A percentile compares a stretch with the other conserved stretches of the same genome.
phyloP scores from a whole-genome alignment of 2,329 filamentous ascomycete genomes.

The Laburnicola sp. region DNA sequence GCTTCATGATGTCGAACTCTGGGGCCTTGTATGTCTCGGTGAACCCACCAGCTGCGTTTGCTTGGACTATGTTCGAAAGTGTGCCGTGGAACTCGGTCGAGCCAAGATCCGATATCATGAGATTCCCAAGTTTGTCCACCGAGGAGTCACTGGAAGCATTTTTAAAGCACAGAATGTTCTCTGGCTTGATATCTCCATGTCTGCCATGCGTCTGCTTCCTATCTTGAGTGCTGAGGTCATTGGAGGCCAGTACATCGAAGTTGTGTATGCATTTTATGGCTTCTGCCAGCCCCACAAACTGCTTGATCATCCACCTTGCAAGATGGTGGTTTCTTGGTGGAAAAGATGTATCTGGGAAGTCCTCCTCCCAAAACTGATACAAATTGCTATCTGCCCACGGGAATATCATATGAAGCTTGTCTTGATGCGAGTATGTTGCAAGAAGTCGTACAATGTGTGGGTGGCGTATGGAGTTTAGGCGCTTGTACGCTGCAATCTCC shows the following conservation, averaged over 20 bases:
- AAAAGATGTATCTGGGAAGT: neutral
- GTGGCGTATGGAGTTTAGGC: slow-evolving; percentile 1
- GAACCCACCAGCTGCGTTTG: neutral
- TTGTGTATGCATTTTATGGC: slow-evolving; percentile 7
- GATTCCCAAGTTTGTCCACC: too few species aligned
- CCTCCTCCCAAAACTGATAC: slow-evolving; percentile 8
- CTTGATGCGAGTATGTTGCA: slow-evolving; percentile 1
- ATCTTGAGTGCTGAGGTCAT: neutral
- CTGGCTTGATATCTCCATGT: neutral
- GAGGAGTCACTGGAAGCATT: too few species aligned
- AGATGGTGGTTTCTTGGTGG: neutral
- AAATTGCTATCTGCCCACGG: slow-evolving; percentile 12
- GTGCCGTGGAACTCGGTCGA: too few species aligned
- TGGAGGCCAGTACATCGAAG: neutral
- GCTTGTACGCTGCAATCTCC: too few species aligned
- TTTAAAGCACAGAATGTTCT: too few species aligned
- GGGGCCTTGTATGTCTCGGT: slow-evolving; percentile 47
- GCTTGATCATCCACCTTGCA: slow-evolving; percentile 7
- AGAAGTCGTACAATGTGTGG: slow-evolving; percentile 9
- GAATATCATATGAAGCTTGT: slow-evolving; percentile 6
- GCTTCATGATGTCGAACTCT: slow-evolving; percentile 34
- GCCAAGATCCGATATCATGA: too few species aligned
- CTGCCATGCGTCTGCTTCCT: slow-evolving; percentile 4
- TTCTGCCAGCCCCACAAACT: slow-evolving; percentile 5
- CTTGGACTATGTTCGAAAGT: too few species aligned